Evolutionary conservation across 352 stramenopile species (phyloP).

Genomic region (Globisporangium nodosum): DNA sequence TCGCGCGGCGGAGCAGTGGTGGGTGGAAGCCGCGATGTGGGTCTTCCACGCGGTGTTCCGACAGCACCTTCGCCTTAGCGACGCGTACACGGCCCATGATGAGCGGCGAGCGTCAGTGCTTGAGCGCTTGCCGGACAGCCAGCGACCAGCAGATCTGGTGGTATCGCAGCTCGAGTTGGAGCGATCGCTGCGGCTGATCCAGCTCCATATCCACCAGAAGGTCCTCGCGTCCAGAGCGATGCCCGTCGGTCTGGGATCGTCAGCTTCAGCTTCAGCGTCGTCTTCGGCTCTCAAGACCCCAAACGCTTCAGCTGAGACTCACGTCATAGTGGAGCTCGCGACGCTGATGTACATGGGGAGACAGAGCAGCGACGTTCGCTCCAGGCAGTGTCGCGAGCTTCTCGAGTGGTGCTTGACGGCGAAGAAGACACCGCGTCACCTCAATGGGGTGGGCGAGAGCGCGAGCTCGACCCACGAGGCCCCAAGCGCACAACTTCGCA

Average conservation of each 20-base stretch:
- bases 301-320: constrained; percentile 4
- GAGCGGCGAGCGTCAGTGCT: not conserved
- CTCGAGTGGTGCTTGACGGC: constrained; percentile 25
- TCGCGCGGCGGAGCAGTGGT: constrained; percentile 11
- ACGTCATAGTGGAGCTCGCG: constrained; percentile 20
- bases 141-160: constrained; percentile 23
- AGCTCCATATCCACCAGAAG: constrained; percentile 24
- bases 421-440: not conserved
- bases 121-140: no score
- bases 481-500: constrained; percentile 3
- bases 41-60: constrained; percentile 49
- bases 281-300: not conserved
- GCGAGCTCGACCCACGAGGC: not conserved
- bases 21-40: constrained; percentile 29
- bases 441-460: not conserved
- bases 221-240: constrained; percentile 19
- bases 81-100: not conserved
- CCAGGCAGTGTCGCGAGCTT: constrained; percentile 26
- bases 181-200: constrained; percentile 19
- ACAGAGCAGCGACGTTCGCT: constrained; percentile 14
- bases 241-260: constrained; percentile 4
- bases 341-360: constrained; percentile 29
- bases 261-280: not conserved
- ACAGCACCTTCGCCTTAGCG: constrained; percentile 14
- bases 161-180: constrained; percentile 40